phyloP scores from a whole-genome alignment of 23 red algal species.

The Gracilaria caudata region DNA sequence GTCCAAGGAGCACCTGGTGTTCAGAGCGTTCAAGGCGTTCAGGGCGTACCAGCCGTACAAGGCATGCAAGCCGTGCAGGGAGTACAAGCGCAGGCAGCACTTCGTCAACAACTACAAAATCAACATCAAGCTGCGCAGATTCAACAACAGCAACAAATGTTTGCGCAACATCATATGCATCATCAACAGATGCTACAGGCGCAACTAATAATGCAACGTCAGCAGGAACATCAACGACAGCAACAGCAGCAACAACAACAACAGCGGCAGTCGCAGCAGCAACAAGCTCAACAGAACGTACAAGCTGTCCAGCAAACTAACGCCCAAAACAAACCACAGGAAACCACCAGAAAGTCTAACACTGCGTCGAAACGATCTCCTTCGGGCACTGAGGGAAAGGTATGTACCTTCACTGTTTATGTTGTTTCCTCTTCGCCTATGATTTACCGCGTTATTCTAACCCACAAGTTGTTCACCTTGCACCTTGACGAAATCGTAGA shows the following conservation, averaged over 20 bases:
- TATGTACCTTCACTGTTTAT: background rate
- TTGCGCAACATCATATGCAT: constrained; percentile 27
- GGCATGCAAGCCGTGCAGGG: background rate
- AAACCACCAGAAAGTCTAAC: background rate
- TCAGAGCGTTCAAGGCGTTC: background rate
- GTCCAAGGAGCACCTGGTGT: background rate
- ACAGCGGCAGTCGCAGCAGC: constrained; percentile 24
- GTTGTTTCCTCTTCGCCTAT: background rate
- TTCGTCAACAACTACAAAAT: constrained; percentile 12
- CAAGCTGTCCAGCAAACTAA: background rate
- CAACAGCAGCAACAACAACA: constrained; percentile 44
- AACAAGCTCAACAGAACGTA: background rate
- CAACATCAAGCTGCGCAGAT: background rate
- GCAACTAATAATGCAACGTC: constrained; percentile 29
- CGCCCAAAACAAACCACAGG: background rate
- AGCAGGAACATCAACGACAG: constrained; percentile 16
- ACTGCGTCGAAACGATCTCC: background rate
- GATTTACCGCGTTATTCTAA: background rate
- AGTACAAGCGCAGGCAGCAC: constrained; percentile 22
- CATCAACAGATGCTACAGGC: constrained; percentile 31
- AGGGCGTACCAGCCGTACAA: background rate
- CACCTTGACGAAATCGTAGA: background rate
- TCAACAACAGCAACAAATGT: constrained; percentile 12
- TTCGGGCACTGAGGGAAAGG: background rate
- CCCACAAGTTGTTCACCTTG: background rate